Base-by-base conservation (phyloP, 1,139 yeast genomes). In the Hyphopichia fennica region DNA sequence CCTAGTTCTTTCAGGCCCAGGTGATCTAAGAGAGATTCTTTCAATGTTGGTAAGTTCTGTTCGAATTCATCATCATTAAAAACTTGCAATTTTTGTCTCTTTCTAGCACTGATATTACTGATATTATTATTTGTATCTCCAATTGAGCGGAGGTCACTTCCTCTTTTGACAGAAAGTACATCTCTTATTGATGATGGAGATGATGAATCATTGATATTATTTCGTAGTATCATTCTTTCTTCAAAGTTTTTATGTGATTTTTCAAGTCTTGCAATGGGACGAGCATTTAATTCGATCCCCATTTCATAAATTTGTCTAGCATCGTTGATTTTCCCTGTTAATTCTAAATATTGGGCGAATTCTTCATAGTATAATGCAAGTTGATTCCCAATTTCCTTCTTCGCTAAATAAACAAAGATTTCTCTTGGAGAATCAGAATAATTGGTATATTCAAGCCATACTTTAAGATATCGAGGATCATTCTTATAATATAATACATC, bases 311-410 rank as follows among this genome's bases (percentile, higher is more conserved):
- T 79, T 40, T 79, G 79, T 4, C 70, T 67, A 0, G 97, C 96
- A 49, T 85, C 89, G 6, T 60, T 57, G 41, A 64, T 60, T 45
- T 78, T 72, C 18, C 77, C 77, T 25, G 66, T 66, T 11, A 71
- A 48, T 52, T 87, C 96, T 47, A 86, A 65, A 45, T 72, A 79
- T 23, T 72, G 71, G 3, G 96, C 91, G 64, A 87, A 90, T 48
- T 82, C 87, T 56, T 89, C 96, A 55, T 90, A 93, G 57, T 77
- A 91, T 18, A 81, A 56, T 0, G 96, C 82, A 42, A 88, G 67
- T 35, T 73, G 71, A 31, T 59, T 60, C 0, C 96, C 98, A 29
- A 93, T 88, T 40, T 77, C 81, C 51, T 85, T 84, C 45, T 87
- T 79, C 38, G 84, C 81, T 57, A 93, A 68, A 57, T 85, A 90